Conservation (phyloP, 1,284 basidiomycete genomes). For the Sparassis latifolia region DNA sequence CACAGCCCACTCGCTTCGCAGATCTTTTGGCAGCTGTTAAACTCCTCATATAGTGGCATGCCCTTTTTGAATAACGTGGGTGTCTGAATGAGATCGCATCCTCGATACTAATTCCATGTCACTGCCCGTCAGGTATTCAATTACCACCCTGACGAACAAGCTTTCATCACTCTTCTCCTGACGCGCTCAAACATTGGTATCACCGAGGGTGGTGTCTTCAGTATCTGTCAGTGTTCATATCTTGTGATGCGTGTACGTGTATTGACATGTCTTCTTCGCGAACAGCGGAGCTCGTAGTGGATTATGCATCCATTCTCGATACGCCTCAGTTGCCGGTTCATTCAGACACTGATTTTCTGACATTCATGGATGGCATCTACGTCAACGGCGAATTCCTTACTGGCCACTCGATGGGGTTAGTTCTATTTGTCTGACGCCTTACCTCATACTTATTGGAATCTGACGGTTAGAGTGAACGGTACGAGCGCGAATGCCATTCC, state of each 20-base stretch:
- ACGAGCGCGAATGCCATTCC: background rate
- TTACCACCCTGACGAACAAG: conserved; percentile 12
- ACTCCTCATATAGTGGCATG: conserved; percentile 8
- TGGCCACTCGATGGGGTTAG: conserved; percentile 8
- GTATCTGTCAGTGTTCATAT: conserved; percentile 13
- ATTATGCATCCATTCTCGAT: conserved; percentile 1
- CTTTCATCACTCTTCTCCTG: conserved; percentile 17
- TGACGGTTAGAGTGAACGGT: too few species aligned
- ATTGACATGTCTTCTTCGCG: background rate
- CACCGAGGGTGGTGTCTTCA: conserved; percentile 19
- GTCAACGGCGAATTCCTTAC: conserved; percentile 13
- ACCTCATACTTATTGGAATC: too few species aligned
- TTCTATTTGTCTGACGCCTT: background rate
- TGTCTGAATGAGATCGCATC: background rate
- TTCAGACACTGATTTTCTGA: conserved; percentile 4
- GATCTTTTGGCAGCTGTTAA: conserved; percentile 2
- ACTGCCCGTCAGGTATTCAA: conserved; percentile 12
- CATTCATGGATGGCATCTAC: conserved; percentile 14
- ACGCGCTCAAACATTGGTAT: conserved; percentile 14
- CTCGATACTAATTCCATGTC: background rate
- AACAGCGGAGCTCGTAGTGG: conserved; percentile 3
- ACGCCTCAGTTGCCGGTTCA: conserved; percentile 9
- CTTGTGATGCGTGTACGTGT: background rate
- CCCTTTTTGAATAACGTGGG: conserved; percentile 16
- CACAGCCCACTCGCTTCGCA: conserved; percentile 4